Evolutionary conservation across 257 asterid species (phyloP), one percentile per base, ranked within the genome.

Genomic region (Penstemon eatonii): DNA sequence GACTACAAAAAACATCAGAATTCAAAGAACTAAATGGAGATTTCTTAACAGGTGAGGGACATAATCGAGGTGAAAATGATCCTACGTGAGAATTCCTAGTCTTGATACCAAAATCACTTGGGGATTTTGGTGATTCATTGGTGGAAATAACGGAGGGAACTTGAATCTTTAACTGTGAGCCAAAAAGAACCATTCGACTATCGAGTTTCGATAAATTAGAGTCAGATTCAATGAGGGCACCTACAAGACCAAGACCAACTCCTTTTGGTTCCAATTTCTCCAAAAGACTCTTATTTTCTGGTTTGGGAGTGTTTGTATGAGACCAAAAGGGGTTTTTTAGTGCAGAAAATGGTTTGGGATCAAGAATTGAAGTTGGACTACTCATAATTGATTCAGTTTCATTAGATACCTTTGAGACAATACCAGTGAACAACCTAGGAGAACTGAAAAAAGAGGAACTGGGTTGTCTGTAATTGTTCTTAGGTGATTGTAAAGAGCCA

Each of bases 361-460:
- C 95, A 66, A 87, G 93, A 46, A 86, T 86, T 64, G 97, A 90
- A 71, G 94, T 87, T 7, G 97, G 97, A 65, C 91, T 78, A 56
- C 40, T 79, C 78, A 73, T 79, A 44, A 66, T 65, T 64, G 88
- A 75, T 58, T 88, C 97, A 60, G 84, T 60, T 38, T 84, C 95
- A 68, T 57, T 5, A 33, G 71, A 70, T 10, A 78, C 76, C 83
- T 82, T 88, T 2, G 85, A 65, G 4, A 71, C 59, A 67, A 83
- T 74, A 69, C 85, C 66, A 72, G 76, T 78, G 54, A 89, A 81
- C 76, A 85, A 67, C 76, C 85, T 86, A 9, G 93, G 94, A 19
- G 91, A 86, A 81, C 73, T 69, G 71, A 90, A 81, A 36, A 84
- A 53, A 37, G 96, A 81, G 53, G 86, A 79, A 69, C 33, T 64